phyloP scores from a whole-genome alignment of 768 basidiomycete species.

The Asterophora parasitica region DNA sequence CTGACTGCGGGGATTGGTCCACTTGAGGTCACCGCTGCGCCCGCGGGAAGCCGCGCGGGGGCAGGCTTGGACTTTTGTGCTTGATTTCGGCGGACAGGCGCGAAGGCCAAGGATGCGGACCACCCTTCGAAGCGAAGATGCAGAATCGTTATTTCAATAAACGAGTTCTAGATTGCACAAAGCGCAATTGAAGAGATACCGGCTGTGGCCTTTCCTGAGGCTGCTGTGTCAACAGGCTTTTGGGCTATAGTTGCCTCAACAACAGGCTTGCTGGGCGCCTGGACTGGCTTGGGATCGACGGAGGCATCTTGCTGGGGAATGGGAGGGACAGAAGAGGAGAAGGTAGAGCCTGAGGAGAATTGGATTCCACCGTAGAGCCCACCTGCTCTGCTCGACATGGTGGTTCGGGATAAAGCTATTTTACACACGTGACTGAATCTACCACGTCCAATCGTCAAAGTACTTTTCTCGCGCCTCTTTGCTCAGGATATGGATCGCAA shows the following conservation, averaged over 20 bases:
- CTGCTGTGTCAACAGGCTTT: constrained; percentile 21
- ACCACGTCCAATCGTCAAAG: constrained; percentile 40
- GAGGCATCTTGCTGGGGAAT: constrained; percentile 20
- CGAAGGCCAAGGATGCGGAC: constrained; percentile 88
- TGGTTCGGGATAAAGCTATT: constrained; percentile 20
- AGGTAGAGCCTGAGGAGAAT: constrained; percentile 66
- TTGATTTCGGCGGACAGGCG: constrained; percentile 65
- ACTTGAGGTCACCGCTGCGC: constrained; percentile 51
- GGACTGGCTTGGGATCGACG: constrained; percentile 12
- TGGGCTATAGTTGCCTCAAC: constrained; percentile 24
- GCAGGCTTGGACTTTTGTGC: constrained; percentile 55
- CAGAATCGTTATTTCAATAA: constrained; percentile 51
- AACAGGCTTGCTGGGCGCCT: constrained; percentile 20
- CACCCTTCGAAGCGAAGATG: constrained; percentile 55
- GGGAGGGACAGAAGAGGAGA: constrained; percentile 37
- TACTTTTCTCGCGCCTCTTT: constrained; percentile 62
- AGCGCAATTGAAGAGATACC: constrained; percentile 53
- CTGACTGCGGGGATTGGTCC: constrained; percentile 24
- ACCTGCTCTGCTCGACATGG: constrained; percentile 75
- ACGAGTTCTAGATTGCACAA: constrained; percentile 43
- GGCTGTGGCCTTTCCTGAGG: constrained; percentile 46
- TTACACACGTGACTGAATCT: constrained; percentile 11
- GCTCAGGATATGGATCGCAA: constrained; percentile 76
- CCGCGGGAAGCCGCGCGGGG: constrained; percentile 52
- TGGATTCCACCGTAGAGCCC: constrained; percentile 86